Evolutionary conservation across 805 yeast species (phyloP), one percentile per base, ranked within the genome.

Genomic region (Cephaloascus albidus): DNA sequence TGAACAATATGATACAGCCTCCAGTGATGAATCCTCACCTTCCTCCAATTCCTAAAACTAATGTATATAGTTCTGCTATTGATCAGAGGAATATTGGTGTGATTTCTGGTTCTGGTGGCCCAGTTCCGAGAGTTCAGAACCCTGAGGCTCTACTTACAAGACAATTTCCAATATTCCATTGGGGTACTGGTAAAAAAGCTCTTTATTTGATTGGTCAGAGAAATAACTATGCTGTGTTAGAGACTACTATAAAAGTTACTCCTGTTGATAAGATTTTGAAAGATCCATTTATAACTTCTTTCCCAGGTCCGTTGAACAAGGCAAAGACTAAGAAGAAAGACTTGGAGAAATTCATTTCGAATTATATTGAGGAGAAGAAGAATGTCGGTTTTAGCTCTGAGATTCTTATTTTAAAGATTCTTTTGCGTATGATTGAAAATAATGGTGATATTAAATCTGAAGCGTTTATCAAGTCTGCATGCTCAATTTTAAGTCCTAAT

Each of bases 161-260:
- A 40, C 95, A 85, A 52, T 83, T 82, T 58, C 95, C 96, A 0
- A 53, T 87, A 27, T 82, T 85, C 53, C 67, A 72, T 42, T 87
- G 93, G 83, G 65, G 76, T 20, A 61, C 60, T 17, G 65, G 76
- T 3, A 56, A 16, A 39, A 23, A 6, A 20, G 18, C 18, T 42
- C 41, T 49, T 3, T 15, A 45, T 3, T 39, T 67, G 40, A 60
- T 55, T 36, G 52, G 58, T 2, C 64, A 62, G 39, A 68, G 66
- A 5, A 56, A 66, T 19, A 48, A 47, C 2, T 44, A 54, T 1
- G 50, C 53, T 23, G 28, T 23, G 33, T 53, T 49, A 35, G 57
- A 54, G 8, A 53, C 49, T 17, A 40, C 65, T 4, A 43, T 50
- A 4, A 40, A 63, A 6, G 40, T 42, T 4, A 49, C 46, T 32